phyloP scores from a whole-genome alignment of 164 flowering plant genomes.

The Annona cherimola region DNA sequence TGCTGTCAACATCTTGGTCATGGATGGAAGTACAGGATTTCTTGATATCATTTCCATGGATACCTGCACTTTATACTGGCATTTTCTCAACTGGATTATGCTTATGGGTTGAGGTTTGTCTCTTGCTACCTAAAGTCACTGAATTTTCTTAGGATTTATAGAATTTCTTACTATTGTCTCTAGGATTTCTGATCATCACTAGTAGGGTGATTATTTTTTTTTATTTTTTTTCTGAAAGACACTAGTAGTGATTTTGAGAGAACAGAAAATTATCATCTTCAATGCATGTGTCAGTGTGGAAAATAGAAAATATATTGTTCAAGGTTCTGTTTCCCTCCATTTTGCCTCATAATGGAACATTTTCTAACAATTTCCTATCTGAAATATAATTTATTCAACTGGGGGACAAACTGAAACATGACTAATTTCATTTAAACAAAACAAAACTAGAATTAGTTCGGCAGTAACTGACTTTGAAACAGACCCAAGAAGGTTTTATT shows the following conservation, averaged over 20 bases:
- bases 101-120: conserved; percentile 80
- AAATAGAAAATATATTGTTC: not conserved
- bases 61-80: conserved; percentile 84
- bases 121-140: not conserved
- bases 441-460: not conserved
- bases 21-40: conserved; percentile 40
- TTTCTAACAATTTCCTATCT: not conserved
- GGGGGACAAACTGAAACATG: not conserved
- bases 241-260: not conserved
- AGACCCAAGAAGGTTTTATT: not conserved
- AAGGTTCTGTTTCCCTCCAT: not conserved
- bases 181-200: not conserved
- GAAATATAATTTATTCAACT: no score
- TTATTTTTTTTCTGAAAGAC: no score
- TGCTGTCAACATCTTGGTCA: conserved; percentile 43
- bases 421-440: not conserved
- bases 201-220: not conserved
- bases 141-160: not conserved
- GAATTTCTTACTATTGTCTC: not conserved
- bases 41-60: conserved; percentile 68
- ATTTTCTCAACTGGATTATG: conserved; percentile 72
- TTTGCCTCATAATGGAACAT: not conserved
- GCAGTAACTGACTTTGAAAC: not conserved
- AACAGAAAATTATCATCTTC: not conserved
- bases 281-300: not conserved